Conservation (phyloP, 495 filamentous ascomycete species). For the Pyrenula massariospora region DNA sequence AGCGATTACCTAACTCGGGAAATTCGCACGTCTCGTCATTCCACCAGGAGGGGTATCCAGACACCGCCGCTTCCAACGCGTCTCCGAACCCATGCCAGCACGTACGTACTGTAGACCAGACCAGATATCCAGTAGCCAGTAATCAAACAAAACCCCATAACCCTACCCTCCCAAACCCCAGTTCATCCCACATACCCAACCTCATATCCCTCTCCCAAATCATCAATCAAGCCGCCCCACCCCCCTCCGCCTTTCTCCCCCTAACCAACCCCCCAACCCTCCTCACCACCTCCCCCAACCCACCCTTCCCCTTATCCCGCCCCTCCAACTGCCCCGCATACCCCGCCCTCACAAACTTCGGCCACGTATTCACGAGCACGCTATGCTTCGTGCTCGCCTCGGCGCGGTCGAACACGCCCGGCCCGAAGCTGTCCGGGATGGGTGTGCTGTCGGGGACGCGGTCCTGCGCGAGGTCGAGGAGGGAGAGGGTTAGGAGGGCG, state of each 20-base stretch:
- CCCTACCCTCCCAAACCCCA: no score
- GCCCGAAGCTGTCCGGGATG: conserved; percentile 39
- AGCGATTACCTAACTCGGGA: no score
- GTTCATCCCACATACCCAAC: no score
- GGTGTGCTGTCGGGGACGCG: conserved; percentile 22
- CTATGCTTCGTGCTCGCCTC: conserved; percentile 55
- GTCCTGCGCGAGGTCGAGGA: not conserved
- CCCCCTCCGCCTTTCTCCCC: conserved; percentile 41
- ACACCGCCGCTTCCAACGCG: no score
- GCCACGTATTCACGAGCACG: conserved; percentile 61
- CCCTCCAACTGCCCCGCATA: conserved; percentile 35
- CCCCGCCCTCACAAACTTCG: conserved; percentile 38
- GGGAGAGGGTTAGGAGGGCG: not conserved
- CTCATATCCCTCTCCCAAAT: no score
- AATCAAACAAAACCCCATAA: no score
- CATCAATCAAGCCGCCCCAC: conserved; percentile 39
- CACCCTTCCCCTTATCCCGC: conserved; percentile 54
- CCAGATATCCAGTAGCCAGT: no score
- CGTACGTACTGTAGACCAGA: no score
- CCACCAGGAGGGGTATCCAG: no score
- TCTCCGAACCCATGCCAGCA: no score
- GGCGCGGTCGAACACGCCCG: conserved; percentile 44
- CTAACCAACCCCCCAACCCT: conserved; percentile 45
- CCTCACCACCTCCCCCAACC: conserved; percentile 60
- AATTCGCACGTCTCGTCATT: no score